phyloP scores from a whole-genome alignment of 352 stramenopile species.

The Globisporangium splendens region DNA sequence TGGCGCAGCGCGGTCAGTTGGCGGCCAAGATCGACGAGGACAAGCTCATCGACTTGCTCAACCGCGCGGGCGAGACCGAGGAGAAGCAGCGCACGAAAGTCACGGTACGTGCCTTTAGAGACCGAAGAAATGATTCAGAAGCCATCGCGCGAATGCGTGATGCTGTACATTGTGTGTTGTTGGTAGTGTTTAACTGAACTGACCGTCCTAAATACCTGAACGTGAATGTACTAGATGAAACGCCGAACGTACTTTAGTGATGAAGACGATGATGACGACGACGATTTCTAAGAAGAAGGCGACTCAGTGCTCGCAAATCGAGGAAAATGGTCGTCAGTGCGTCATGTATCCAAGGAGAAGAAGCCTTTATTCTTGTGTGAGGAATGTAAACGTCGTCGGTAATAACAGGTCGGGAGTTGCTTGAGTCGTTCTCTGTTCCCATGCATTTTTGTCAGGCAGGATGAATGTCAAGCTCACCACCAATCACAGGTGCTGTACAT shows the following conservation, averaged over 20 bases:
- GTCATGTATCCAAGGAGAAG: neutral
- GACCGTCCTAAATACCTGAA: neutral
- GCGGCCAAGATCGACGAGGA: constrained; percentile 79
- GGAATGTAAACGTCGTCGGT: too few relatives aligned
- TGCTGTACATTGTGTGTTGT: too few relatives aligned
- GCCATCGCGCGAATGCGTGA: too few relatives aligned
- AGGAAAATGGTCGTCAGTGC: neutral
- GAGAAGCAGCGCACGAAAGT: constrained; percentile 88
- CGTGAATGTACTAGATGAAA: constrained; percentile 58
- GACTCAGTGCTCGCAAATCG: neutral
- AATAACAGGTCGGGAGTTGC: too few relatives aligned
- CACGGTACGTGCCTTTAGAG: constrained; percentile 46
- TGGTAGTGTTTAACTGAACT: neutral
- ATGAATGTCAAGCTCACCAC: too few relatives aligned
- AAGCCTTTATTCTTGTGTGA: neutral
- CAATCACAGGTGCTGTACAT: too few relatives aligned
- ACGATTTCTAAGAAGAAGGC: constrained; percentile 34
- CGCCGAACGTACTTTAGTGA: constrained; percentile 87
- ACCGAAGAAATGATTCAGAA: too few relatives aligned
- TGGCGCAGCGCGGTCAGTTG: constrained; percentile 82
- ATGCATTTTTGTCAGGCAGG: too few relatives aligned
- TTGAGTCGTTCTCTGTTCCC: too few relatives aligned
- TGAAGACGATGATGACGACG: constrained; percentile 82
- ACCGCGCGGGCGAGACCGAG: constrained; percentile 69
- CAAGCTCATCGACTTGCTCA: constrained; percentile 82